Evolutionary conservation across 768 basidiomycete genomes (phyloP), one percentile per base, ranked within the genome.

Genomic region (Tulasnella sp.): DNA sequence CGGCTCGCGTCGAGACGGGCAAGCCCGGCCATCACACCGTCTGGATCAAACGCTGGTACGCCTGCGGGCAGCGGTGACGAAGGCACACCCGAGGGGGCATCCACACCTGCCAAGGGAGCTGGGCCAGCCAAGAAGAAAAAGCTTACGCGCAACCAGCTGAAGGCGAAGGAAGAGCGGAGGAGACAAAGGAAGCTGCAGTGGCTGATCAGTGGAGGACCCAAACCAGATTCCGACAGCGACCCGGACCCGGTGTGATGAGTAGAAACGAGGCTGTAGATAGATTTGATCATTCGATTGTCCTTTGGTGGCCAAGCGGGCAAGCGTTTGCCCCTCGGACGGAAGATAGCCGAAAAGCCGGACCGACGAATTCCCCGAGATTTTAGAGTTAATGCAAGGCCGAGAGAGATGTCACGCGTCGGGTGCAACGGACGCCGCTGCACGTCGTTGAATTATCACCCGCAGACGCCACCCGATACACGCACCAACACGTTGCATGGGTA

Each of bases 101-200:
- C 74, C 85, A 79, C 70, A 51, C 81, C 79, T 18, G 82, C 86
- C 74, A 91, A 87, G 85, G 51, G 20, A 29, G 57, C 6, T 9
- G 57, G 57, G 57, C 57, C n/a, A 15, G 26, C 57, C 2, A 95
- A 92, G 88, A 96, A 96, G 87, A 97, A 97, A 88, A 97, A 95
- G 86, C 51, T 87, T 83, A 94, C 93, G n/a, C 89, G 93, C 71
- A 95, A 95, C 84, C 93, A 97, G 84, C 35, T 92, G 80, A 98
- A 98, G 85, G 94, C 89, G 6, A 91, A 90, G 84, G 95, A 96
- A 84, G 96, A 96, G 84, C 88, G 96, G 79, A 88, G 93, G 83
- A 87, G 91, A 82, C 82, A 90, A 82, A 88, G 94, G 82, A 94
- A 95, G 86, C 83, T 96, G 79, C 86, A 89, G 77, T 97, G 95